Evolutionary conservation across 345 rosid species (phyloP).

Genomic region (Aurinia saxatilis): DNA sequence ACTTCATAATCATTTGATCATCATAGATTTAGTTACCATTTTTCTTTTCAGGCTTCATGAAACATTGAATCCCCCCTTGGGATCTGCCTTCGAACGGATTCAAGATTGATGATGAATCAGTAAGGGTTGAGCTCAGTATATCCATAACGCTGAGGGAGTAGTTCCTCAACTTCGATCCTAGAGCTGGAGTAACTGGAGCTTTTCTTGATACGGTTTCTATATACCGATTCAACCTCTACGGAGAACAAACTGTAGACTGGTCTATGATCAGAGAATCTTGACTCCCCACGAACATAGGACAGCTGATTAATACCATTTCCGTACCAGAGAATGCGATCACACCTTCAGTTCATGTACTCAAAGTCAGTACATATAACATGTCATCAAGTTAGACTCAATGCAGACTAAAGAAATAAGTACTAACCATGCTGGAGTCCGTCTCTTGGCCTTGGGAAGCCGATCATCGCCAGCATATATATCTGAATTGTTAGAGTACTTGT

Average conservation of each 20-base stretch:
- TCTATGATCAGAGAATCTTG: conserved; percentile 96
- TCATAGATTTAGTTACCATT: neutral
- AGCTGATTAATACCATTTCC: conserved; percentile 78
- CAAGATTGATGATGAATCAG: conserved; percentile 23
- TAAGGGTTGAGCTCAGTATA: conserved; percentile 42
- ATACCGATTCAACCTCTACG: conserved; percentile 79
- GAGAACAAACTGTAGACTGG: conserved; percentile 80
- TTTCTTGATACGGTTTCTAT: conserved; percentile 51
- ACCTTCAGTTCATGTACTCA: conserved; percentile 43
- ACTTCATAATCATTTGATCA: neutral
- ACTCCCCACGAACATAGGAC: conserved; percentile 96
- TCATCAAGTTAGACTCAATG: neutral
- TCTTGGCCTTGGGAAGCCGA: conserved; percentile 72
- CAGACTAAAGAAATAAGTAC: neutral
- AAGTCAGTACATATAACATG: neutral
- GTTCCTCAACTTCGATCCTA: conserved; percentile 83
- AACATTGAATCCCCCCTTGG: neutral
- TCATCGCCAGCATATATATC: conserved; percentile 87
- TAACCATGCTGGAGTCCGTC: conserved; percentile 98
- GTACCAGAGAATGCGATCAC: conserved; percentile 96
- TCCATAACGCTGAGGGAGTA: conserved; percentile 57
- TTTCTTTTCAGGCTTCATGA: neutral
- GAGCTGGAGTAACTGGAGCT: conserved; percentile 63
- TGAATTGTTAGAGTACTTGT: conserved; percentile 93
- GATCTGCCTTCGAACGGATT: neutral